phyloP scores from a whole-genome alignment of 495 filamentous ascomycete genomes.

The Amorphotheca resinae region DNA sequence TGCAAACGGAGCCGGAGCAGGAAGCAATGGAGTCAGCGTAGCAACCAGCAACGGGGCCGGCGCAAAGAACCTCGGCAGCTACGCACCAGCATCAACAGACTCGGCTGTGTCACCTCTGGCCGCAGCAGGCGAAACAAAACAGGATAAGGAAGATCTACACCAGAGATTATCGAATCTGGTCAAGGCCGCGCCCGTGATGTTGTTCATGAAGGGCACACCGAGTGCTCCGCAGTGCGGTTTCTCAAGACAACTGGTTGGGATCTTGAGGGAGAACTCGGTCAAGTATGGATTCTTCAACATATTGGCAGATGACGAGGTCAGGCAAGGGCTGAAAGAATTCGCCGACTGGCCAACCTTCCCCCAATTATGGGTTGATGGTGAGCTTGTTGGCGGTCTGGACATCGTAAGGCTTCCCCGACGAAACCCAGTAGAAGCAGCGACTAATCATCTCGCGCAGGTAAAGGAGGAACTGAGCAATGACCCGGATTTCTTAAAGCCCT shows the following conservation, averaged over 20 bases:
- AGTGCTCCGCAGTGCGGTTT: constrained; percentile 89
- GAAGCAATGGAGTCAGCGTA: constrained; percentile 16
- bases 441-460: constrained; percentile 26
- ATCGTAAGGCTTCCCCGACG: constrained; percentile 54
- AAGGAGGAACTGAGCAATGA: constrained; percentile 52
- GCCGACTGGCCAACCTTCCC: constrained; percentile 92
- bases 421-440: background rate
- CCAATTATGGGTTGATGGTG: constrained; percentile 33
- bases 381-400: constrained; percentile 49
- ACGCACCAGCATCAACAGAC: constrained; percentile 34
- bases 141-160: constrained; percentile 66
- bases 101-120: constrained; percentile 29
- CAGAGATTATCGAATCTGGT: constrained; percentile 67
- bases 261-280: constrained; percentile 76
- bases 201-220: constrained; percentile 93
- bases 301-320: constrained; percentile 90
- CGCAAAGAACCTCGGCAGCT: constrained; percentile 27
- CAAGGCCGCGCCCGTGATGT: constrained; percentile 91
- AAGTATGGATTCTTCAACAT: constrained; percentile 99
- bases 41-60: constrained; percentile 19
- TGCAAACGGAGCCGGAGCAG: constrained; percentile 28
- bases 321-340: constrained; percentile 89
- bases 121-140: constrained; percentile 32
- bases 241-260: constrained; percentile 70
- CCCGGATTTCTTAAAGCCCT: constrained; percentile 64